Conservation (phyloP, 345 rosid species). For the Lagerstroemia speciosa region DNA sequence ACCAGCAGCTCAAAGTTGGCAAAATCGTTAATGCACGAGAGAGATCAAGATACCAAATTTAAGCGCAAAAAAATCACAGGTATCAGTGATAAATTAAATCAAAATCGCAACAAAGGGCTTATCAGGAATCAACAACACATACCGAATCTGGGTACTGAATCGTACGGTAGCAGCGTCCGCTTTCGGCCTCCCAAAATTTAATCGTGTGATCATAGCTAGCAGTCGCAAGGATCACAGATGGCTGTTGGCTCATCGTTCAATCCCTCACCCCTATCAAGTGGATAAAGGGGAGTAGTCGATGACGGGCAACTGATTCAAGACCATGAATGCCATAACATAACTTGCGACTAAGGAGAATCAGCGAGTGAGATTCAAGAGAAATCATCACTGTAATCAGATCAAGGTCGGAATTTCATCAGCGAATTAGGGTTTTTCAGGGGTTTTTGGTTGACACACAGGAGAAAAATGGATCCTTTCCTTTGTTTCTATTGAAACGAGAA, state of each 20-base stretch:
- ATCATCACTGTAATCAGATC: neutral
- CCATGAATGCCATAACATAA: neutral
- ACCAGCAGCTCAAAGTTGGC: neutral
- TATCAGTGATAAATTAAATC: neutral
- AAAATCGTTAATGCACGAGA: neutral
- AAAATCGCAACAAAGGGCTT: neutral
- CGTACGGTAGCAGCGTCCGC: conserved; percentile 88
- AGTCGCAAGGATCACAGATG: conserved; percentile 80
- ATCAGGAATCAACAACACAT: neutral
- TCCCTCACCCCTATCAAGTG: conserved; percentile 13
- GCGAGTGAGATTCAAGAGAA: neutral
- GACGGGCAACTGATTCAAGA: neutral
- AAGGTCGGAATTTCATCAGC: neutral
- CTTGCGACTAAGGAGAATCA: neutral
- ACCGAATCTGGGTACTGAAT: conserved; percentile 92
- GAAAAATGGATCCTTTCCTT: too few relatives aligned
- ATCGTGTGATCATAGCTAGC: conserved; percentile 93
- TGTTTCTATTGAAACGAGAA: too few relatives aligned
- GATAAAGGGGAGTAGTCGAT: neutral
- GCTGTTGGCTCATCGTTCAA: conserved; percentile 54
- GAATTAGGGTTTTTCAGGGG: neutral
- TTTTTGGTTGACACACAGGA: neutral
- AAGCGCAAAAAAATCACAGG: neutral
- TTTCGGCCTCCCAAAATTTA: conserved; percentile 91
- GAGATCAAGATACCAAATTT: neutral